Evolutionary conservation across 2,329 filamentous ascomycete genomes (phyloP), one percentile per base, ranked within the genome.

Genomic region (Trichoderma afroharzianum): DNA sequence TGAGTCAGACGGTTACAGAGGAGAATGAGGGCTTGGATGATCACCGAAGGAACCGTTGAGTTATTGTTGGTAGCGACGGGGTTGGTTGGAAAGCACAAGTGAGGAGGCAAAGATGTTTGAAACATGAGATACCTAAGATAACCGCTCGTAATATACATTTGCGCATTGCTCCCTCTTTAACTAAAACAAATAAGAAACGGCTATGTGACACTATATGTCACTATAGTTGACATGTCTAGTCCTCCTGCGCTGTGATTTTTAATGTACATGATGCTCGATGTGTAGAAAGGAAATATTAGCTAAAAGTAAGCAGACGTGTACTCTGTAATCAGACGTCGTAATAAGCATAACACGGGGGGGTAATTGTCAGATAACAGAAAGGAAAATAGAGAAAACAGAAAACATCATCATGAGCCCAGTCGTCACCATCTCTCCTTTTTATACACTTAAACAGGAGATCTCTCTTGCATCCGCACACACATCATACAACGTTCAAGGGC

Each of bases 1-100:
- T 81, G 76, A 80, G 80, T 21, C 82, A 81, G 75, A 78, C 78
- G 2, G 76, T 83, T 32, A 75, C 76, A 33, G 81, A 83, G 70
- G 80, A 81, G 68, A 76, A 72, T 32, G 75, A 76, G 57, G 73
- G 68, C n/a, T 66, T 28, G 66, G 71, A 36, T 69, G 71, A 63
- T 21, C 71, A 57, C 55, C 63, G 36, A 33, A 59, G 69, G 43
- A 39, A 43, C 30, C 58, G n/a, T 33, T 62, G 32, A 14, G 36
- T 39, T 50, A 2, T 26, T 47, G 14, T 33, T 66, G 24, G 26
- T 28, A 33, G n/a, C 53, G 36, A 39, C 47, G 15, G 14, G 6
- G 7, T 30, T 50, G 15, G 58, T 50, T 32, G 28, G 53, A 58
- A 70, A 67, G 33, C 26, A 47, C 24, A 36, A 30, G n/a, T 36